These are phyloP conservation scores for Penicillium verrucosum DNA, from an alignment of 2,329 filamentous ascomycete species.

Conservation along the genomic window DNA sequence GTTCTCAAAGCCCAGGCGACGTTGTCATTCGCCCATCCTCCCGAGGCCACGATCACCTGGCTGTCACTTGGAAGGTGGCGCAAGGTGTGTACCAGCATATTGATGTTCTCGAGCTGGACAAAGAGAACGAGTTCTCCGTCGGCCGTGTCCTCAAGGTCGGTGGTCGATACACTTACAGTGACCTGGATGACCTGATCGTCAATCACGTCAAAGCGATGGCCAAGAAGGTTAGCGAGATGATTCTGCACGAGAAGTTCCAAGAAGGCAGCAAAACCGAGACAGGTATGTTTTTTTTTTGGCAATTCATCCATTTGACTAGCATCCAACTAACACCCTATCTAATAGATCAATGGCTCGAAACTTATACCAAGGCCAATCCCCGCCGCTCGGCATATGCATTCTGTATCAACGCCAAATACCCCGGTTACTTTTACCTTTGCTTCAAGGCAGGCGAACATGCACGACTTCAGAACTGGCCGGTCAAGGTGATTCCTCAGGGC, in stretches of 20 bases:
- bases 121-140: constrained; percentile 94
- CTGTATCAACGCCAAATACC: constrained; percentile 86
- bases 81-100: constrained; percentile 97
- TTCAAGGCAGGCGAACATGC: constrained; percentile 86
- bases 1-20: constrained; percentile 79
- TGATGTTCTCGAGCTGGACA: constrained; percentile 93
- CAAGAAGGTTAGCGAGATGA: constrained; percentile 94
- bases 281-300: constrained; percentile 58
- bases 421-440: constrained; percentile 92
- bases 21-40: constrained; percentile 93
- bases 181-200: constrained; percentile 95
- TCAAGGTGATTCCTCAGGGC: constrained; percentile 88
- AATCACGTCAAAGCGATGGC: constrained; percentile 98
- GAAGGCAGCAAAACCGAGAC: constrained; percentile 73
- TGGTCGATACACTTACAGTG: constrained; percentile 86
- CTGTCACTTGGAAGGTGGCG: constrained; percentile 96
- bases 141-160: constrained; percentile 81
- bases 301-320: not conserved
- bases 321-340: not conserved
- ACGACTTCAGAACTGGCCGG: constrained; percentile 71
- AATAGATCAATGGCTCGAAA: constrained; percentile 88
- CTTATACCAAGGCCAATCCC: constrained; percentile 94
- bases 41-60: constrained; percentile 91
- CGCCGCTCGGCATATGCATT: constrained; percentile 92
- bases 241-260: constrained; percentile 91